Evolutionary conservation across 2,329 filamentous ascomycete genomes (phyloP).

Genomic region (Neoarthrinium moseri): DNA sequence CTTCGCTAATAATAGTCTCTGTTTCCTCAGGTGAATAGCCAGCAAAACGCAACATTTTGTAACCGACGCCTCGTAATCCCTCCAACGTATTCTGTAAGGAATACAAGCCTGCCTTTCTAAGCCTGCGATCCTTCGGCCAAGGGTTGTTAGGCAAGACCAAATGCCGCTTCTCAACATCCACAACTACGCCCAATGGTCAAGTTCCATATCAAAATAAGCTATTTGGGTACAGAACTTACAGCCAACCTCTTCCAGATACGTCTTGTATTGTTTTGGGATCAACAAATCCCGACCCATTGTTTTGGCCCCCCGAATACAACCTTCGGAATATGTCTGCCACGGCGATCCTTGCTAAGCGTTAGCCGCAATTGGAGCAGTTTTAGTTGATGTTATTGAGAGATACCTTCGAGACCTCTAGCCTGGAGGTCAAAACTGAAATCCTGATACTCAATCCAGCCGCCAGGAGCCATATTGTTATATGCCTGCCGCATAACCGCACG

Average conservation of each 20-base stretch:
- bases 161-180: neutral
- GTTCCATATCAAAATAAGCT: too few species aligned
- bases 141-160: neutral
- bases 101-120: neutral
- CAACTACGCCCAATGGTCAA: neutral
- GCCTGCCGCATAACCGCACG: conserved; percentile 4
- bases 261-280: neutral
- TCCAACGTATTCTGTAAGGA: neutral
- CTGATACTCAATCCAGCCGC: conserved; percentile 8
- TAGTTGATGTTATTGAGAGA: too few species aligned
- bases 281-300: neutral
- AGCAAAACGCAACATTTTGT: neutral
- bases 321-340: neutral
- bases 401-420: too few species aligned
- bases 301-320: neutral
- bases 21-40: neutral
- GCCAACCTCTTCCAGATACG: neutral
- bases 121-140: neutral
- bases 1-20: neutral
- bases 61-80: neutral
- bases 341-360: too few species aligned
- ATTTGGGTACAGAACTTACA: too few species aligned
- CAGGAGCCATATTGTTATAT: neutral
- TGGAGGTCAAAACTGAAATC: neutral
- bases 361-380: too few species aligned